phyloP scores from a whole-genome alignment of 257 asterid species.

The Ilex aquifolium region DNA sequence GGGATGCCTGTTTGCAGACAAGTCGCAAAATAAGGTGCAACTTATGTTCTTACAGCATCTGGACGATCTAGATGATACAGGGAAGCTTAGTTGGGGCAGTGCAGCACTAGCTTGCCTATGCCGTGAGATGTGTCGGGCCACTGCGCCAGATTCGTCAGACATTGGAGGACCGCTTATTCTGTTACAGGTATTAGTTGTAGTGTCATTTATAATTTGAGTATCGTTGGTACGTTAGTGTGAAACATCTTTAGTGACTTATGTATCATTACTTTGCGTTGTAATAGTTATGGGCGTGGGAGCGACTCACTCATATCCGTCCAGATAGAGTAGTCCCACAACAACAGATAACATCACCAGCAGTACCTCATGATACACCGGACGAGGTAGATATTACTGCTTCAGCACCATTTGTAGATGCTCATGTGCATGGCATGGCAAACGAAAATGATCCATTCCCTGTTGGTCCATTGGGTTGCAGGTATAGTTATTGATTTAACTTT shows the following conservation, averaged over 20 bases:
- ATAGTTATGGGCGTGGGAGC: constrained; percentile 14
- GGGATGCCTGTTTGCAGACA: constrained; percentile 11
- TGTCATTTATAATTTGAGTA: neutral
- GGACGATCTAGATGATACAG: constrained; percentile 11
- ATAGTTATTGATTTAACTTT: no score
- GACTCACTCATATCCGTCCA: constrained; percentile 8
- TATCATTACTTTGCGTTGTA: no score
- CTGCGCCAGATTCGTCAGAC: constrained; percentile 4
- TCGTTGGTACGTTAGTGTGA: neutral
- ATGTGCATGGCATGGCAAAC: no score
- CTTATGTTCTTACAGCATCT: constrained; percentile 10
- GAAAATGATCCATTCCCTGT: no score
- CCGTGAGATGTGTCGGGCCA: constrained; percentile 14
- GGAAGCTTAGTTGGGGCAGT: constrained; percentile 17
- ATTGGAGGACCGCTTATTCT: constrained; percentile 18
- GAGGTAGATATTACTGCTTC: constrained; percentile 5
- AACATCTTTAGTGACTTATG: no score
- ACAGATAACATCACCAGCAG: neutral
- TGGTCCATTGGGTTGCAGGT: no score
- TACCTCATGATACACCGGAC: no score
- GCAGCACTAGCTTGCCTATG: constrained; percentile 15
- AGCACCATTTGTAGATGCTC: constrained; percentile 5
- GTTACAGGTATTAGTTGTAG: constrained; percentile 7
- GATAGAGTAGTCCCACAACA: constrained; percentile 6
- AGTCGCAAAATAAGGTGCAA: constrained; percentile 13